These are phyloP conservation scores for Tetrahymena borealis DNA, from an alignment of 73 alveolate genomes.

Conservation along the genomic window DNA sequence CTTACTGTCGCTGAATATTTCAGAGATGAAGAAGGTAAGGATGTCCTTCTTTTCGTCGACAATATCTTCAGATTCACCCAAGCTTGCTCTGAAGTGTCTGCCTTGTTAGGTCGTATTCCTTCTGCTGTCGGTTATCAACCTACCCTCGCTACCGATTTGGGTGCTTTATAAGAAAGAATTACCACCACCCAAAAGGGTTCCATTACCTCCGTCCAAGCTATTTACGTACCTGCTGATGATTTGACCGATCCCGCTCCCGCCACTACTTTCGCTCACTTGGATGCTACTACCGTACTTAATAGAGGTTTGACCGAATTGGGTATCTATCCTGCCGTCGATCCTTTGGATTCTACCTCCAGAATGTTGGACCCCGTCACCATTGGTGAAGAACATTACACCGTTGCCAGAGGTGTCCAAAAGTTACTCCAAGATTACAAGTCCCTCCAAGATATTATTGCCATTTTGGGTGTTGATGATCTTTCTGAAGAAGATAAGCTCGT, in stretches of 20 bases:
- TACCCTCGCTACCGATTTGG: slow-evolving; percentile 96
- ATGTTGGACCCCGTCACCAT: slow-evolving; percentile 94
- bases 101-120: slow-evolving; percentile 96
- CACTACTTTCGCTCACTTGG: slow-evolving; percentile 97
- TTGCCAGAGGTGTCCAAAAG: slow-evolving; percentile 84
- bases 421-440: slow-evolving; percentile 84
- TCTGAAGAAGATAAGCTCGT: slow-evolving; percentile 91
- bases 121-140: slow-evolving; percentile 98
- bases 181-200: slow-evolving; percentile 96
- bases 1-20: slow-evolving; percentile 96
- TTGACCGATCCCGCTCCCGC: slow-evolving; percentile 98
- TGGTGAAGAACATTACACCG: slow-evolving; percentile 74
- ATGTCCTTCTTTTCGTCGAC: slow-evolving; percentile 95
- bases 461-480: slow-evolving; percentile 96
- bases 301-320: slow-evolving; percentile 90
- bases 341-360: slow-evolving; percentile 93
- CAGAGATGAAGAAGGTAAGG: slow-evolving; percentile 97
- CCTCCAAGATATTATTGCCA: slow-evolving; percentile 95
- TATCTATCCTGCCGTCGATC: slow-evolving; percentile 98
- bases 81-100: slow-evolving; percentile 99
- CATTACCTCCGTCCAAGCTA: slow-evolving; percentile 96
- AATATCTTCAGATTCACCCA: slow-evolving; percentile 97
- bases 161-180: slow-evolving; percentile 91
- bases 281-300: slow-evolving; percentile 94
- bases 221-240: slow-evolving; percentile 96